A percentile compares a stretch with the other conserved stretches of the same genome.
phyloP scores from a whole-genome alignment of 1,139 yeast species.

The Pichia sp. region DNA sequence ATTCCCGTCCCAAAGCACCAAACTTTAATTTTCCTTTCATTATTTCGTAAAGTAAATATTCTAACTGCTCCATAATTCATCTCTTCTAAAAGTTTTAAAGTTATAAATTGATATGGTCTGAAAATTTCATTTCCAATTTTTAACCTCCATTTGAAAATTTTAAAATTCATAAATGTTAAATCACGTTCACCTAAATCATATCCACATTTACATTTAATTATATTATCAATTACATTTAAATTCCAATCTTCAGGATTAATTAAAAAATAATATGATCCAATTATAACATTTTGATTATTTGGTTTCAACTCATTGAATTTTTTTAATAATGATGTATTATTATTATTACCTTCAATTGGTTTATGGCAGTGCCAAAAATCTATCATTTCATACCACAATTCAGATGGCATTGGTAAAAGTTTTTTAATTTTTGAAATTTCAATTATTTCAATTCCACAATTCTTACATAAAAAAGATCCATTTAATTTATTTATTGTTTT shows the following conservation, averaged over 20 bases:
- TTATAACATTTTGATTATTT: slow-evolving; percentile 36
- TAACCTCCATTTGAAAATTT: slow-evolving; percentile 59
- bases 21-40: slow-evolving; percentile 30
- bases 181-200: slow-evolving; percentile 18
- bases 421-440: slow-evolving; percentile 21
- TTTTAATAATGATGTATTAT: slow-evolving; percentile 15
- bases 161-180: slow-evolving; percentile 28
- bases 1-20: slow-evolving; percentile 59
- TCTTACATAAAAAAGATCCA: slow-evolving; percentile 9
- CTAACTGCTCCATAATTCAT: slow-evolving; percentile 27
- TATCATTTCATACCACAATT: slow-evolving; percentile 92
- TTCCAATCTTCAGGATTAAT: slow-evolving; percentile 31
- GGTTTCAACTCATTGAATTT: slow-evolving; percentile 41
- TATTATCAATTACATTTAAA: background rate
- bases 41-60: slow-evolving; percentile 18
- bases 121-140: slow-evolving; percentile 24
- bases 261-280: slow-evolving; percentile 56
- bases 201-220: slow-evolving; percentile 16
- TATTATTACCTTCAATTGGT: slow-evolving; percentile 42
- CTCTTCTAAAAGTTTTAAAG: slow-evolving; percentile 23
- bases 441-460: slow-evolving; percentile 15
- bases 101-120: slow-evolving; percentile 23
- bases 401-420: slow-evolving; percentile 77
- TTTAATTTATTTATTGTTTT: background rate
- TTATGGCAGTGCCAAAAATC: slow-evolving; percentile 98